Evolutionary conservation across 2,329 filamentous ascomycete species (phyloP).

Genomic region (Epichloe uncinata): DNA sequence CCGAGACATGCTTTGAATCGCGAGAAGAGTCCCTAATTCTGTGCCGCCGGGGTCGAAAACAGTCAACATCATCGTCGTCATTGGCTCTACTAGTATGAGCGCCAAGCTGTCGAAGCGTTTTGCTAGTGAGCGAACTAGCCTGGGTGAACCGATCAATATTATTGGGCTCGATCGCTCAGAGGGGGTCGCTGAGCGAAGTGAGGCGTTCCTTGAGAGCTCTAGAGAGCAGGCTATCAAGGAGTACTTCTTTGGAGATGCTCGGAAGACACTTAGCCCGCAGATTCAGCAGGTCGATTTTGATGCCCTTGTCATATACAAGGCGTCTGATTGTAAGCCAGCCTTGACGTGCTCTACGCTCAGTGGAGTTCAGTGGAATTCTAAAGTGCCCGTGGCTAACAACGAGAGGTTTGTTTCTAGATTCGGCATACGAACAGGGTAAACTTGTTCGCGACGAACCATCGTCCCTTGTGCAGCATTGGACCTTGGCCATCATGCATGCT

Average conservation of each 20-base stretch:
- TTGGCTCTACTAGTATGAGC: constrained; percentile 67
- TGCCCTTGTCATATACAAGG: constrained; percentile 58
- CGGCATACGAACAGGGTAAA: constrained; percentile 21
- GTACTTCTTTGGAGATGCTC: constrained; percentile 84
- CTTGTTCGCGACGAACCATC: constrained; percentile 54
- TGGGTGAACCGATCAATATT: constrained; percentile 58
- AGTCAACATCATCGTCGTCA: constrained; percentile 68
- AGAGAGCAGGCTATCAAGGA: constrained; percentile 70
- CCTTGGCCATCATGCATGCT: constrained; percentile 76
- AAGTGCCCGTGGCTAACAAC: neutral
- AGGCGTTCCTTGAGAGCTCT: constrained; percentile 56
- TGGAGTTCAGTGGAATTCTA: too few relatives aligned
- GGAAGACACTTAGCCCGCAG: constrained; percentile 69
- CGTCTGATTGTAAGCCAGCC: constrained; percentile 43
- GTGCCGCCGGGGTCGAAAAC: constrained; percentile 12
- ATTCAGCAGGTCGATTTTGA: constrained; percentile 74
- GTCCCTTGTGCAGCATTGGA: constrained; percentile 59
- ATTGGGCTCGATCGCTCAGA: constrained; percentile 74
- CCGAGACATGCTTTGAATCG: neutral
- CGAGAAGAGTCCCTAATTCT: neutral
- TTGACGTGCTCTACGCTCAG: neutral
- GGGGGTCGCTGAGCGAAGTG: constrained; percentile 67
- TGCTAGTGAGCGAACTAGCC: constrained; percentile 35
- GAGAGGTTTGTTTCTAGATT: constrained; percentile 8
- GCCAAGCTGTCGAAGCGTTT: constrained; percentile 63